Evolutionary conservation across 2,329 filamentous ascomycete genomes (phyloP).

Genomic region (Ilyonectria robusta): DNA sequence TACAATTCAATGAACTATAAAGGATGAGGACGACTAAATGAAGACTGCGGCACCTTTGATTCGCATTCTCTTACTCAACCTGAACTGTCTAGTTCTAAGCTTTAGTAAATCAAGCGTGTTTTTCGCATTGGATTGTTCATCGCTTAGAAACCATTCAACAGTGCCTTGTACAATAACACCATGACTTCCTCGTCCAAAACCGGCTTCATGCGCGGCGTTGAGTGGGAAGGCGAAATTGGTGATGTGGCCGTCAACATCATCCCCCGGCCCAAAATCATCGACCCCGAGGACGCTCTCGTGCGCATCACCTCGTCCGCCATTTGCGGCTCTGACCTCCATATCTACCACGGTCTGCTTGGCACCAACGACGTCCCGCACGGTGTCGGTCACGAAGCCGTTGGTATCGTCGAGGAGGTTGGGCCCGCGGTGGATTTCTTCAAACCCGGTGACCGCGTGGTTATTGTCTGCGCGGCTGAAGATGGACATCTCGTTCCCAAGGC

Average conservation of each 20-base stretch:
- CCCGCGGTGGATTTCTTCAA: constrained; percentile 6
- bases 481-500: constrained; percentile 3
- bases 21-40: no score
- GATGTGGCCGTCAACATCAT: constrained; percentile 10
- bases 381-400: constrained; percentile 12
- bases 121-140: no score
- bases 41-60: no score
- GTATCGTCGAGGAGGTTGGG: constrained; percentile 10
- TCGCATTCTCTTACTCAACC: no score
- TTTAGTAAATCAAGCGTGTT: no score
- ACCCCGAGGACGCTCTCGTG: constrained; percentile 6
- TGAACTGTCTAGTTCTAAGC: no score
- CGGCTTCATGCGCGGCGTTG: constrained; percentile 7
- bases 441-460: constrained; percentile 2
- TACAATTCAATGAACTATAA: no score
- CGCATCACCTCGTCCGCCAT: constrained; percentile 11
- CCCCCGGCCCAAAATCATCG: neutral
- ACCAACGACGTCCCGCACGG: neutral
- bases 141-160: no score
- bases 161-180: no score
- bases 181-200: neutral
- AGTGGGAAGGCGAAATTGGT: constrained; percentile 7
- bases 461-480: constrained; percentile 10
- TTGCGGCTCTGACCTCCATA: constrained; percentile 13
- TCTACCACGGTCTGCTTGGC: constrained; percentile 5